Base-by-base conservation (phyloP, 352 stramenopile genomes). In the Phytophthora pistaciae region DNA sequence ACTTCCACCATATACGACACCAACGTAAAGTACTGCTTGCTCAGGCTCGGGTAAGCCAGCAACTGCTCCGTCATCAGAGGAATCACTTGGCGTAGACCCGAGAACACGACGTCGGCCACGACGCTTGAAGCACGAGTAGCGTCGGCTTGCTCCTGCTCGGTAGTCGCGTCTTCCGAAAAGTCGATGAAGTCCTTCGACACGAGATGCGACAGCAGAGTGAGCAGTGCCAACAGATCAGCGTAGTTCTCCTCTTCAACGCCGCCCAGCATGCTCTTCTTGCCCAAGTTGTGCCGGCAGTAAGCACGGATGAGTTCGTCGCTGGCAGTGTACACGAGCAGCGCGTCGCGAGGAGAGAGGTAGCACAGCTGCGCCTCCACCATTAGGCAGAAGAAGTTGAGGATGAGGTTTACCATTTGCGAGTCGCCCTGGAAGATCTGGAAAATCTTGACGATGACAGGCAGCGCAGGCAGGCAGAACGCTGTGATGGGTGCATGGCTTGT, bases 61-160 rank as follows among this genome's bases (percentile, higher is more conserved):
- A 97, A 70, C 60, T 90, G 81, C 59, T 97, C 87, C 7, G 92
- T 97, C 90, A 98, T 97, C 25, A 98, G 83, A 18, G 92, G 91
- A 44, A 98, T 91, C 33, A 98, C 86, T 55, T 93, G 85, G 25
- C 88, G 90, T 25, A 98, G 66, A 0, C 91, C 92, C 3, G 90
- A 88, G 72, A 98, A 98, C 1, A 98, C 92, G 1, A 98, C 91
- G 23, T 97, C 90, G 3, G 90, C 84, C 11, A 97, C 90, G 29
- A 94, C 77, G 52, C 78, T 83, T 38, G 83, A 88, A 29, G 85
- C 86, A 20, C 79, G 74, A n/a, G 78, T 85, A 16, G 87, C 78
- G 14, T 92, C 84, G 1, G 77, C 66, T 10, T 85, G 76, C 6
- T 92, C 80, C 29, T 86, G 77, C 16, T 92, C 76, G 14, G 82